Evolutionary conservation across 2,329 filamentous ascomycete genomes (phyloP).

Genomic region (Parafenestella ontariensis): DNA sequence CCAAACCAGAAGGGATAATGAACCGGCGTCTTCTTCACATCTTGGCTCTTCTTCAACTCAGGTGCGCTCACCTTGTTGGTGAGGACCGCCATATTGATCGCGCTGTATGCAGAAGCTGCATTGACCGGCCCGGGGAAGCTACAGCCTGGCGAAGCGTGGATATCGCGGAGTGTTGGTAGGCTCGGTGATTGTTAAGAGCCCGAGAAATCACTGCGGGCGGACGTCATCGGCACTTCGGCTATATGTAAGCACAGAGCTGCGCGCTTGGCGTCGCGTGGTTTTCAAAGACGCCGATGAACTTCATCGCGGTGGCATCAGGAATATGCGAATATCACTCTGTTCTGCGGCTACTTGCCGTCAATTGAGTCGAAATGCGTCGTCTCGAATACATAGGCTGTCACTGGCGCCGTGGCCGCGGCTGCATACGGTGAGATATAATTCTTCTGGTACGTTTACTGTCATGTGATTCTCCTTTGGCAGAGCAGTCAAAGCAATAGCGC

Average conservation of each 20-base stretch:
- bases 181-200: constrained; percentile 35
- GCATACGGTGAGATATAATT: constrained; percentile 33
- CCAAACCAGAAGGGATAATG: constrained; percentile 80
- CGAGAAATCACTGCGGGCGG: constrained; percentile 17
- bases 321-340: constrained; percentile 33
- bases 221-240: constrained; percentile 36
- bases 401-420: constrained; percentile 20
- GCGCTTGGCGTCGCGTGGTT: constrained; percentile 34
- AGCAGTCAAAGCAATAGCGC: not conserved
- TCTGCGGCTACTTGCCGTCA: constrained; percentile 33
- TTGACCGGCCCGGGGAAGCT: constrained; percentile 12
- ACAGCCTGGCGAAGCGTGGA: not conserved
- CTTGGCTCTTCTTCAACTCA: constrained; percentile 51
- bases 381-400: constrained; percentile 12
- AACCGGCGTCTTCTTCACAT: constrained; percentile 51
- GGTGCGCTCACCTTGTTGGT: constrained; percentile 41
- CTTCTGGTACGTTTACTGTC: constrained; percentile 42
- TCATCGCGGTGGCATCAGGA: constrained; percentile 16
- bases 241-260: constrained; percentile 21
- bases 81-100: constrained; percentile 49
- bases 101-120: constrained; percentile 19
- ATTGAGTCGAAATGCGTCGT: constrained; percentile 9
- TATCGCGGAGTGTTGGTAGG: not conserved
- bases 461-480: constrained; percentile 32
- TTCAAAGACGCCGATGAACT: constrained; percentile 22